A percentile compares a stretch with the other conserved stretches of the same genome.
Conservation (phyloP, 1,284 basidiomycete genomes). For the Malassezia furfur region DNA sequence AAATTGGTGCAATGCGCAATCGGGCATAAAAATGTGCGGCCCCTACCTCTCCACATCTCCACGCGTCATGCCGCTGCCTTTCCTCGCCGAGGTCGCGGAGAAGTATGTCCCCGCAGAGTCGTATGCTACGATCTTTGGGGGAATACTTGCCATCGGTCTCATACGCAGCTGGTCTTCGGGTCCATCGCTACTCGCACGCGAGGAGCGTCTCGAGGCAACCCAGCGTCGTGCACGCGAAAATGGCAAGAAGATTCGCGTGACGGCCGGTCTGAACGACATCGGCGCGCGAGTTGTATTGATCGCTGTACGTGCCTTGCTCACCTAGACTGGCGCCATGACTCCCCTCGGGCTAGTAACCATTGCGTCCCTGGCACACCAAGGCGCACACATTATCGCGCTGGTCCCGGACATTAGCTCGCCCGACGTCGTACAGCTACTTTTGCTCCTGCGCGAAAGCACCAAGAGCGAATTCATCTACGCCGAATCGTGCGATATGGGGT, state of each 20-base stretch:
- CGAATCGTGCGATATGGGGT: conserved; percentile 34
- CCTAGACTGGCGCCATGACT: conserved; percentile 26
- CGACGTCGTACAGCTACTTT: conserved; percentile 24
- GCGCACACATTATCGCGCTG: conserved; percentile 35
- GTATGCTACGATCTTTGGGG: conserved; percentile 22
- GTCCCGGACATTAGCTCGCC: conserved; percentile 19
- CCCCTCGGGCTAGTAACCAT: conserved; percentile 32
- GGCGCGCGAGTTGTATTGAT: conserved; percentile 28
- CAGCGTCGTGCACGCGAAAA: conserved; percentile 1
- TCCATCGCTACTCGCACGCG: conserved; percentile 22
- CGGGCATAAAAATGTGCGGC: no score
- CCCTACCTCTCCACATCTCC: no score
- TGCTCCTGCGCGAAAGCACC: conserved; percentile 33
- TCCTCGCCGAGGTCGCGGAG: conserved; percentile 20
- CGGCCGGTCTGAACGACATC: conserved; percentile 13
- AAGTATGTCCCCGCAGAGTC: conserved; percentile 22
- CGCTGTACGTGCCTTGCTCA: conserved; percentile 15
- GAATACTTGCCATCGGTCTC: conserved; percentile 17
- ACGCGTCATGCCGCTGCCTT: conserved; percentile 27
- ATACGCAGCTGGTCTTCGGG: conserved; percentile 32
- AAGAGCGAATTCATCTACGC: conserved; percentile 36
- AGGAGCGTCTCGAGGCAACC: conserved; percentile 9
- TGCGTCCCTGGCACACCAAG: conserved; percentile 29
- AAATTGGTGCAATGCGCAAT: neutral
- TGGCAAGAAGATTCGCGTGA: conserved; percentile 5